Conservation (phyloP, 768 basidiomycete genomes). For the Termitomyces sp. region DNA sequence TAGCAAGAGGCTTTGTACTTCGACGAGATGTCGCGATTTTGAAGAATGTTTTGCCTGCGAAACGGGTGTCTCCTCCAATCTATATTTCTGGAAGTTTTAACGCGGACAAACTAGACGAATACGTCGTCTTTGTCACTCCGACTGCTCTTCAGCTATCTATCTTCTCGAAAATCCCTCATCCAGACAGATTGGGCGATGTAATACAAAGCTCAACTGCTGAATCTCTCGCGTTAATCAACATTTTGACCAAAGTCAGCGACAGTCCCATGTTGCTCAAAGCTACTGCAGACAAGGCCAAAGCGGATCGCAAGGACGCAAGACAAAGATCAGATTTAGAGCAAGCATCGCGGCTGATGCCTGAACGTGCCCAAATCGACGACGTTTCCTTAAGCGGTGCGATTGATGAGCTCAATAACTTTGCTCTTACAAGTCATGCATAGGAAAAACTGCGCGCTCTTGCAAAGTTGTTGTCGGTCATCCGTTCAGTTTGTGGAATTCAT, state of each 20-base stretch:
- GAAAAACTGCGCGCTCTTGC: conserved; percentile 70
- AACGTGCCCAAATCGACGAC: conserved; percentile 57
- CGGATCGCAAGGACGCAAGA: conserved; percentile 30
- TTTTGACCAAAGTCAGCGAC: conserved; percentile 87
- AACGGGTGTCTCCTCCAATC: conserved; percentile 48
- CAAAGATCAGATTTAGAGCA: conserved; percentile 50
- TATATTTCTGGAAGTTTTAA: neutral
- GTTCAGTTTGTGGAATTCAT: conserved; percentile 36
- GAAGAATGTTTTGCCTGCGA: conserved; percentile 83
- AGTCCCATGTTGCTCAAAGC: conserved; percentile 85
- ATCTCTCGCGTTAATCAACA: conserved; percentile 73
- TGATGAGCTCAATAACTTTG: neutral
- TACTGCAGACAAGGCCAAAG: conserved; percentile 59
- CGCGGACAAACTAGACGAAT: conserved; percentile 64
- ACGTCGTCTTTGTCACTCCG: conserved; percentile 94
- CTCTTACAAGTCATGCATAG: conserved; percentile 30
- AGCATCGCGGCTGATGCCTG: conserved; percentile 59
- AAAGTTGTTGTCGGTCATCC: conserved; percentile 54
- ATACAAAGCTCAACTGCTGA: conserved; percentile 69
- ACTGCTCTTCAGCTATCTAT: conserved; percentile 79
- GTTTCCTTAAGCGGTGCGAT: conserved; percentile 74
- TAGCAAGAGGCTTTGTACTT: conserved; percentile 87
- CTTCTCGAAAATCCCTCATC: conserved; percentile 69
- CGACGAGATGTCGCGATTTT: conserved; percentile 82
- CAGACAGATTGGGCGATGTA: conserved; percentile 62